Evolutionary conservation across 2,329 filamentous ascomycete species (phyloP), one percentile per base, ranked within the genome.

Genomic region (Sodiomyces alkalinus): DNA sequence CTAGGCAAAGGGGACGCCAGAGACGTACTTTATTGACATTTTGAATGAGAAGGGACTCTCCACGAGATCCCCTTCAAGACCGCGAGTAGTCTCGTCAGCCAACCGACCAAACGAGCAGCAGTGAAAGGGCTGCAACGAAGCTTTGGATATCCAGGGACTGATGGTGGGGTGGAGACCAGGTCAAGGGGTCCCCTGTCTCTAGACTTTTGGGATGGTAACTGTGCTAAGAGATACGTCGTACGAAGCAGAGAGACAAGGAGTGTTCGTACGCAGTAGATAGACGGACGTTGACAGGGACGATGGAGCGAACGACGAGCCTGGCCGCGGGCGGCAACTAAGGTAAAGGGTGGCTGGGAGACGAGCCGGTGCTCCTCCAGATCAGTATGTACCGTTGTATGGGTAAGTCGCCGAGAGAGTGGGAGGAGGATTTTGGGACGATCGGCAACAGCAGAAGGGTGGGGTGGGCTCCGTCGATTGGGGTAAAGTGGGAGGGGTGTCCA

Each of bases 21-120:
- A 17, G 45, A 56, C 58, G 58, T 56, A 65, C 61, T 65, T 65
- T 60, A 65, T 63, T 48, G 61, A 65, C 61, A 65, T 65, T 47
- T 34, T 38, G 35, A 33, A 36, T 13, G 32, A 12, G 13, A 26
- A 28, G 29, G 22, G 29, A 28, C 30, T 23, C 35, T 30, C 30
- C 30, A 33, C 30, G 12, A 36, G 25, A 37, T 30, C 33, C 36
- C 36, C 36, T n/a, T n/a, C n/a, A n/a, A n/a, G n/a, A n/a, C n/a
- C 23, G 11, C 23, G 16, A 25, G 23, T 14, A 25, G 23, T 25
- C 14, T 17, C n/a, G 23, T 14, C 30, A 27, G 36, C 31, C 31
- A 34, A 33, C 36, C 21, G 34, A 33, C 37, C 31, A 32, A 38
- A 32, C 31, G 31, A 33, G 30, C 35, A 30, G 33, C 35, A 37